Conservation (phyloP, 192 early-diverging fungal species). For the Backusella tuberculispora region DNA sequence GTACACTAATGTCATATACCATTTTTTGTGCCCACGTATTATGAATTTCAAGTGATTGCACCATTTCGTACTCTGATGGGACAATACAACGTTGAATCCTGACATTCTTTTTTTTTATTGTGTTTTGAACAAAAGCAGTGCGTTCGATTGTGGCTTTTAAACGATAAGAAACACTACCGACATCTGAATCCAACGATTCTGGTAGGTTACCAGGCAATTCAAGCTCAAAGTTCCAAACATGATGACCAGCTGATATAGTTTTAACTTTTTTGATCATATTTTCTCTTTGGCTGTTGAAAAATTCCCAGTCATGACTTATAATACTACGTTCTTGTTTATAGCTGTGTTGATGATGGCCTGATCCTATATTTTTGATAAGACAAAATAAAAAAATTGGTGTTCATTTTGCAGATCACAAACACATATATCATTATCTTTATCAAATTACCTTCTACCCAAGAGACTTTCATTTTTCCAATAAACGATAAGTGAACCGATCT, state of each 20-base stretch:
- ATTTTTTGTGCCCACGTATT: constrained; percentile 65
- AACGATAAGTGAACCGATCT: constrained; percentile 53
- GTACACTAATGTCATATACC: constrained; percentile 59
- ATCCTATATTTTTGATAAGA: constrained; percentile 2
- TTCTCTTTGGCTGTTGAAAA: constrained; percentile 34
- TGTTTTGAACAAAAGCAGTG: constrained; percentile 57
- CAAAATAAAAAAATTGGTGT: not conserved
- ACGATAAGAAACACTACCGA: constrained; percentile 55
- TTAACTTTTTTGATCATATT: constrained; percentile 45
- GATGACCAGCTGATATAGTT: constrained; percentile 42
- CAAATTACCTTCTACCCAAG: constrained; percentile 48
- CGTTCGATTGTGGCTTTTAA: constrained; percentile 61
- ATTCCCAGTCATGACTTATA: constrained; percentile 57
- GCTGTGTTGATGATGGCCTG: constrained; percentile 39
- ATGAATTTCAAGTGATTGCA: constrained; percentile 54
- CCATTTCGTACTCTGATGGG: constrained; percentile 52
- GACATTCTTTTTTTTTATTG: constrained; percentile 38
- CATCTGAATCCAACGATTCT: constrained; percentile 54
- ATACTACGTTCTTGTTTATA: constrained; percentile 45
- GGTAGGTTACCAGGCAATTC: constrained; percentile 61
- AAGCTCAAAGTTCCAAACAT: constrained; percentile 60
- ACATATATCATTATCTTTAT: not conserved
- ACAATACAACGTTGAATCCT: constrained; percentile 53
- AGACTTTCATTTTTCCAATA: constrained; percentile 58
- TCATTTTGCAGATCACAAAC: not conserved